Evolutionary conservation across 2,329 filamentous ascomycete species (phyloP).

Genomic region (Aureobasidium namibiae): DNA sequence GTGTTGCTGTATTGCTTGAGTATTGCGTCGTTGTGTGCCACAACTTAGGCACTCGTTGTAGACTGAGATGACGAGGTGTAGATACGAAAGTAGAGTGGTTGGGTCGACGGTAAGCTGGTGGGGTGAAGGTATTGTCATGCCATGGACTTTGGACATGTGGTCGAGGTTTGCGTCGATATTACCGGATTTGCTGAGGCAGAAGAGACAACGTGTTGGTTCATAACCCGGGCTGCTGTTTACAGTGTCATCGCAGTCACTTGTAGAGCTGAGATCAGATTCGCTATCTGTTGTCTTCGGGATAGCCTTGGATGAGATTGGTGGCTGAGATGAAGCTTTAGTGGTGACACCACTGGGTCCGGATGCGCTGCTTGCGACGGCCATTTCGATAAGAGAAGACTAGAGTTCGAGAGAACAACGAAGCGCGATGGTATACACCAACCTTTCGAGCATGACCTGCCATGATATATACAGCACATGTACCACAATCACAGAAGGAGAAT

Average conservation of each 20-base stretch:
- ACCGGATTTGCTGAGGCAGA: constrained; percentile 82
- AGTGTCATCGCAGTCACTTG: background rate
- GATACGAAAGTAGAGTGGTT: constrained; percentile 68
- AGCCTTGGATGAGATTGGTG: background rate
- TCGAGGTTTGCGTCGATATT: constrained; percentile 63
- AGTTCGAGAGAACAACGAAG: background rate
- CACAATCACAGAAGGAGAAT: background rate
- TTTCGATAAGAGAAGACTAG: background rate
- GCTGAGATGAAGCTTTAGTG: background rate
- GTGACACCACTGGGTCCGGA: background rate
- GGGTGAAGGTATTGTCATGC: constrained; percentile 92
- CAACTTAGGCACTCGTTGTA: constrained; percentile 83
- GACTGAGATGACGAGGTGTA: constrained; percentile 72
- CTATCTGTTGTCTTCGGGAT: background rate
- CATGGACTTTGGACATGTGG: constrained; percentile 89
- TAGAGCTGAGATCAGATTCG: background rate
- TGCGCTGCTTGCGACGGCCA: background rate
- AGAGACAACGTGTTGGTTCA: constrained; percentile 56
- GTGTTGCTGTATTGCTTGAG: constrained; percentile 81
- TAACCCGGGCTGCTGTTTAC: background rate
- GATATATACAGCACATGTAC: background rate
- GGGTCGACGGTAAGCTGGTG: constrained; percentile 67
- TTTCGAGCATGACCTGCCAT: background rate
- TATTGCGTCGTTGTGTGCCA: constrained; percentile 69
- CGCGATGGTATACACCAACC: background rate